A percentile compares a stretch with the other conserved stretches of the same genome.
phyloP scores from a whole-genome alignment of 2,329 filamentous ascomycete genomes.

The Purpureocillium lavendulum region DNA sequence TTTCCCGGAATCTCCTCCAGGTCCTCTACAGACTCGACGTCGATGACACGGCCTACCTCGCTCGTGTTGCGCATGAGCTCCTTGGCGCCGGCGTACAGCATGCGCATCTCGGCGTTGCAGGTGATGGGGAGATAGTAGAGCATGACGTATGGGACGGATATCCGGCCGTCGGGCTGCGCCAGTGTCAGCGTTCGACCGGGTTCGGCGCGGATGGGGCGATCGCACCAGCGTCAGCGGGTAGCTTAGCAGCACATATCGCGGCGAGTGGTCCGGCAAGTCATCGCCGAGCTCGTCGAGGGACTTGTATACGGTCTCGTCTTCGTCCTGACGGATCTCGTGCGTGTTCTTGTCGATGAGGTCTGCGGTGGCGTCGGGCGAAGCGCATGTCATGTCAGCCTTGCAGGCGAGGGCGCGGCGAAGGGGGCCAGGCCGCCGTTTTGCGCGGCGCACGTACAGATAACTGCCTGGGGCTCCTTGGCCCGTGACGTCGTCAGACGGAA shows the following conservation, averaged over 20 bases:
- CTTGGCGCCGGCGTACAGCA: conserved; percentile 94
- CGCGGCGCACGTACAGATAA: conserved; percentile 62
- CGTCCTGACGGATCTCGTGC: conserved; percentile 79
- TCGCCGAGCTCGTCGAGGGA: conserved; percentile 75
- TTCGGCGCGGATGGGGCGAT: conserved; percentile 2
- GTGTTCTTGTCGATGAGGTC: conserved; percentile 86
- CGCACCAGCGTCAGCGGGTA: conserved; percentile 80
- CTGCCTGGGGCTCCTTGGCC: conserved; percentile 76
- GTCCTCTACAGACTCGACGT: conserved; percentile 74
- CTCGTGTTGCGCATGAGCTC: conserved; percentile 91
- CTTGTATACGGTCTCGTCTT: conserved; percentile 69
- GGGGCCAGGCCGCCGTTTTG: conserved; percentile 4
- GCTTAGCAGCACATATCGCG: conserved; percentile 81
- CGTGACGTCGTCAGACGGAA: conserved; percentile 88
- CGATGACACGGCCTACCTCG: conserved; percentile 81
- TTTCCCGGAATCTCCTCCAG: conserved; percentile 71
- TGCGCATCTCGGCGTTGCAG: conserved; percentile 77
- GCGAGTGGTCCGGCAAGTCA: conserved; percentile 85
- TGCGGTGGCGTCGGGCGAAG: conserved; percentile 29
- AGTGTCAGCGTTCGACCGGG: not conserved
- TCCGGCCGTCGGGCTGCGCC: conserved; percentile 64
- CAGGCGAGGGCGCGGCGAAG: not conserved
- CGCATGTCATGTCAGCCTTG: not conserved
- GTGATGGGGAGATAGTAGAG: conserved; percentile 92
- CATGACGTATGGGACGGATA: conserved; percentile 88